Conservation (phyloP, 1,139 yeast species). For the Hemisphaericaspora xylanilytica region DNA sequence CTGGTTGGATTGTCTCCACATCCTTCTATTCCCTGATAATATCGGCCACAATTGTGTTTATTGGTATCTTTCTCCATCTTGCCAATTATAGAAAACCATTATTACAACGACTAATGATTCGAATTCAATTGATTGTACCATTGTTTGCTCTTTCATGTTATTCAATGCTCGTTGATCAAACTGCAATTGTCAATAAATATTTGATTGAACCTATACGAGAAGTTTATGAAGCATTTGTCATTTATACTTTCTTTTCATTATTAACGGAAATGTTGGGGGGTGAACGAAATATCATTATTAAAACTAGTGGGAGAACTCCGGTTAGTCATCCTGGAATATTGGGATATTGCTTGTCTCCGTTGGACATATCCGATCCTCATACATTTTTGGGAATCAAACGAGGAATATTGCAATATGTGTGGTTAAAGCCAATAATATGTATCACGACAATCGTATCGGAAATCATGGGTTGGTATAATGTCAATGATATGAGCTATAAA, state of each 20-base stretch:
- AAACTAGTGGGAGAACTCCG: slow-evolving; percentile 73
- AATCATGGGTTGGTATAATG: slow-evolving; percentile 48
- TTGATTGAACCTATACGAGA: slow-evolving; percentile 78
- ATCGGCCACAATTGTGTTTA: slow-evolving; percentile 32
- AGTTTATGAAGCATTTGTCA: slow-evolving; percentile 92
- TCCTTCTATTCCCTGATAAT: slow-evolving; percentile 35
- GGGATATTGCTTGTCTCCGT: slow-evolving; percentile 45
- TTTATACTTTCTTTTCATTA: slow-evolving; percentile 85
- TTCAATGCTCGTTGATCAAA: slow-evolving; percentile 46
- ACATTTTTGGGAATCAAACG: slow-evolving; percentile 76
- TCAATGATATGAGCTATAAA: slow-evolving; percentile 46
- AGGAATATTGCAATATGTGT: slow-evolving; percentile 89
- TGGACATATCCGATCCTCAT: slow-evolving; percentile 85
- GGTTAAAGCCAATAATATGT: slow-evolving; percentile 86
- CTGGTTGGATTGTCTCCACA: slow-evolving; percentile 32
- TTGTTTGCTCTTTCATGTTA: slow-evolving; percentile 55
- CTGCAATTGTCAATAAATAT: slow-evolving; percentile 34
- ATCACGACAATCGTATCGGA: slow-evolving; percentile 53
- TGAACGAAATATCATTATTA: slow-evolving; percentile 75
- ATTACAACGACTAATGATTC: slow-evolving; percentile 80
- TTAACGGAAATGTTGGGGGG: slow-evolving; percentile 88
- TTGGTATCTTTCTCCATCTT: slow-evolving; percentile 35
- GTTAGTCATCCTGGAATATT: slow-evolving; percentile 67
- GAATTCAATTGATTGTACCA: slow-evolving; percentile 74
- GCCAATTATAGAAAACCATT: slow-evolving; percentile 80